phyloP scores from a whole-genome alignment of 2,329 filamentous ascomycete genomes.

The Fusarium sp. region DNA sequence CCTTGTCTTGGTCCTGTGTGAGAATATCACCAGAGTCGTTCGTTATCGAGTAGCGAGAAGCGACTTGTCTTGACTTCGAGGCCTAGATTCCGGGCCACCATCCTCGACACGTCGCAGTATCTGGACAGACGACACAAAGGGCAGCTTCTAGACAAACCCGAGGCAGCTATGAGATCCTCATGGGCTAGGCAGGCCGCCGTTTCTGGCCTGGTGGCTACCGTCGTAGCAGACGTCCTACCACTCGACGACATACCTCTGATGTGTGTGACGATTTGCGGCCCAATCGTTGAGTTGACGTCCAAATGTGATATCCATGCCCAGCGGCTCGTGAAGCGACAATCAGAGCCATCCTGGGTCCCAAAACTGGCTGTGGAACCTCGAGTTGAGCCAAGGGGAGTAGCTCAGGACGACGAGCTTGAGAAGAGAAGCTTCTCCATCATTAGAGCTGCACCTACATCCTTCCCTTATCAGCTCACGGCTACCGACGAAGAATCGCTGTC shows the following conservation, averaged over 20 bases:
- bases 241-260: slow-evolving; percentile 53
- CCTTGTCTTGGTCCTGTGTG: slow-evolving; percentile 24
- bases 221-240: slow-evolving; percentile 48
- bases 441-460: slow-evolving; percentile 48
- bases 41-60: slow-evolving; percentile 14
- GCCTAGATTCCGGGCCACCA: slow-evolving; percentile 27
- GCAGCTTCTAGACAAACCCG: not conserved
- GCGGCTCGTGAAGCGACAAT: slow-evolving; percentile 45
- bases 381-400: not conserved
- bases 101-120: slow-evolving; percentile 1
- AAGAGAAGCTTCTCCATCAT: slow-evolving; percentile 48
- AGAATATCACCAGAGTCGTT: slow-evolving; percentile 24
- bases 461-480: slow-evolving; percentile 36
- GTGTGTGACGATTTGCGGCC: slow-evolving; percentile 57
- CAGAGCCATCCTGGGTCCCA: slow-evolving; percentile 33
- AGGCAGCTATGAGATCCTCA: slow-evolving; percentile 45
- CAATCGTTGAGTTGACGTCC: slow-evolving; percentile 55
- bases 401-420: slow-evolving; percentile 14
- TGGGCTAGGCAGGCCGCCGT: slow-evolving; percentile 44
- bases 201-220: slow-evolving; percentile 46
- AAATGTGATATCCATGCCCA: slow-evolving; percentile 49
- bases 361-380: slow-evolving; percentile 37
- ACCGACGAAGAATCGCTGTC: slow-evolving; percentile 23
- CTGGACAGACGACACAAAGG: not conserved
- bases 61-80: slow-evolving; percentile 20